Conservation (phyloP, 768 basidiomycete genomes). For the Lepiota subincarnata region DNA sequence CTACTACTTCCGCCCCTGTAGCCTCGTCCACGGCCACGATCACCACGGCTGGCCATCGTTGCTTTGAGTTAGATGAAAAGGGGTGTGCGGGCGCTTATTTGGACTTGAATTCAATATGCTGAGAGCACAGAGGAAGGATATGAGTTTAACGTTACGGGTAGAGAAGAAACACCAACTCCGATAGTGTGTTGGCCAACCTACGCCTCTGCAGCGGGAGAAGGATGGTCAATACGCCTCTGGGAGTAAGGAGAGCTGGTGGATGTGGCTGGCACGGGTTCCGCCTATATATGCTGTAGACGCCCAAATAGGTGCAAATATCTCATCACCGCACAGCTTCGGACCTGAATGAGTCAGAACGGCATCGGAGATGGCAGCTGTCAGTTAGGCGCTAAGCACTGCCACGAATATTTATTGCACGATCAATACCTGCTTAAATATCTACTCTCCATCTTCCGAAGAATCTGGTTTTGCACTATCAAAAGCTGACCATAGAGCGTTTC, state of each 20-base stretch:
- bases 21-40: constrained; percentile 8
- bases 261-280: too few species aligned
- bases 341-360: too few species aligned
- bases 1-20: background rate
- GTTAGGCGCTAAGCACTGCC: too few species aligned
- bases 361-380: too few species aligned
- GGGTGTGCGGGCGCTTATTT: background rate
- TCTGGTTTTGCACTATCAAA: constrained; percentile 59
- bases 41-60: constrained; percentile 25
- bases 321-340: too few species aligned
- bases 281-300: background rate
- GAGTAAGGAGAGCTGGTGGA: background rate
- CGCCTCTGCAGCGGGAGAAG: background rate
- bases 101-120: background rate
- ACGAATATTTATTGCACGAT: too few species aligned
- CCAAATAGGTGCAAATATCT: background rate
- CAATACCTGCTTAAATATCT: background rate
- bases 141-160: background rate
- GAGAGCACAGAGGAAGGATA: background rate
- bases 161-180: background rate
- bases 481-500: constrained; percentile 58
- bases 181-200: constrained; percentile 7
- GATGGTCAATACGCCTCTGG: background rate
- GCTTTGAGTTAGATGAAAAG: constrained; percentile 3
- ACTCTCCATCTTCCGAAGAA: constrained; percentile 33